Conservation (phyloP, 495 filamentous ascomycete species). For the Lophiostoma macrostomum region DNA sequence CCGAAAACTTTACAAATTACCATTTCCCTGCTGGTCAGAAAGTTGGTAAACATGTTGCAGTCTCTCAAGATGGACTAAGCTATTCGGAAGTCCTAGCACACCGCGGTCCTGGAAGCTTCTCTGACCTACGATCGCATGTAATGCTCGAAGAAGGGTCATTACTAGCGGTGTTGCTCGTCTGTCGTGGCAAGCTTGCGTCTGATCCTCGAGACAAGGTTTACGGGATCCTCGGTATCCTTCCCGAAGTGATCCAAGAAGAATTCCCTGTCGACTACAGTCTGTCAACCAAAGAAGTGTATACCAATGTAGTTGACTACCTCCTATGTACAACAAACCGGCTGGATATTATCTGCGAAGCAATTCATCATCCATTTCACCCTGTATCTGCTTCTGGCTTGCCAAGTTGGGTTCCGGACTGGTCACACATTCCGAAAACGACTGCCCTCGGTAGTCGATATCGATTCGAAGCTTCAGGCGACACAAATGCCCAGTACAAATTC, state of each 20-base stretch:
- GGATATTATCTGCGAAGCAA: constrained; percentile 5
- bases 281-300: constrained; percentile 31
- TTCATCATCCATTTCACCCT: not conserved
- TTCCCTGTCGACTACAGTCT: constrained; percentile 32
- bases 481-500: constrained; percentile 18
- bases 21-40: no score
- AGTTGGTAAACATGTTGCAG: no score
- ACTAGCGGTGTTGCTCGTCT: not conserved
- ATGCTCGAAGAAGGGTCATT: constrained; percentile 11
- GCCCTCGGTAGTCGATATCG: constrained; percentile 17
- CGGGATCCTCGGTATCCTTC: constrained; percentile 34
- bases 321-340: constrained; percentile 27
- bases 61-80: no score
- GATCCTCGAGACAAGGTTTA: constrained; percentile 12
- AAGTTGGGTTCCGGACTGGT: constrained; percentile 38
- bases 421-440: constrained; percentile 20
- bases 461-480: constrained; percentile 29
- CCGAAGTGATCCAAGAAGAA: constrained; percentile 8
- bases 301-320: constrained; percentile 32
- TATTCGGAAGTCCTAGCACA: no score
- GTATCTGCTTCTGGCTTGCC: not conserved
- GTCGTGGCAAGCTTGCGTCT: not conserved
- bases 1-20: no score
- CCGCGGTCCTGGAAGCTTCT: no score
- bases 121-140: no score